These are phyloP conservation scores for Saturnispora besseyi DNA, from an alignment of 805 yeast species.

Conservation along the genomic window DNA sequence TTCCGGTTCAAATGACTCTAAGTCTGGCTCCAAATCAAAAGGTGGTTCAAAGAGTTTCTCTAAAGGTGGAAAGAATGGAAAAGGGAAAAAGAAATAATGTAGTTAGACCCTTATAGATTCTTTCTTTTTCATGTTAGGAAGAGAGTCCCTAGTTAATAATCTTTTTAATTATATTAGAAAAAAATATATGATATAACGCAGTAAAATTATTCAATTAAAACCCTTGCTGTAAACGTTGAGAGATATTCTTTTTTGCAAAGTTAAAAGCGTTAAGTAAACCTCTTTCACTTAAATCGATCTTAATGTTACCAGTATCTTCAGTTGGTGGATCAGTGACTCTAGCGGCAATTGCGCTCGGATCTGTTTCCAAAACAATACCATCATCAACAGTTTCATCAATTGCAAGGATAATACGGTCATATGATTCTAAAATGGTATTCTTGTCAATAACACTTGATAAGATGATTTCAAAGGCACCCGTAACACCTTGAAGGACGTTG, in stretches of 20 bases:
- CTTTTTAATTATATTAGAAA: neutral
- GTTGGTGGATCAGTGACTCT: constrained; percentile 86
- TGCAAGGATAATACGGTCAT: constrained; percentile 77
- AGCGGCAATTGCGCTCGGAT: constrained; percentile 75
- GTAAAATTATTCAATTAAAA: constrained; percentile 15
- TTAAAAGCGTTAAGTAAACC: constrained; percentile 79
- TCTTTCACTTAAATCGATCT: constrained; percentile 61
- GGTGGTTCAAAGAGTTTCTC: constrained; percentile 7
- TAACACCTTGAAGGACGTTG: constrained; percentile 66
- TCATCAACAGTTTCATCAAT: constrained; percentile 91
- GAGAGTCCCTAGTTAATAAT: neutral
- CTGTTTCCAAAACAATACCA: constrained; percentile 87
- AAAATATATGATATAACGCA: neutral
- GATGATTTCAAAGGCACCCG: constrained; percentile 73
- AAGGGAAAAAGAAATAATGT: constrained; percentile 20
- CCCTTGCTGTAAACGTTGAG: constrained; percentile 35
- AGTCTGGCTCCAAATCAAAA: constrained; percentile 9
- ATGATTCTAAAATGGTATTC: constrained; percentile 67
- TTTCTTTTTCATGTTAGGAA: too few species aligned
- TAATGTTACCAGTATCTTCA: constrained; percentile 49
- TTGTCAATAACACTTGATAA: constrained; percentile 67
- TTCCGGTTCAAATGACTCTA: constrained; percentile 35
- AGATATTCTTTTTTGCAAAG: constrained; percentile 66
- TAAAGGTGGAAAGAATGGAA: constrained; percentile 15
- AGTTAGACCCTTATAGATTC: neutral